Percentiles rank a stretch among this genome's conserved stretches.
Conservation (phyloP, 2,329 filamentous ascomycete genomes). For the Teratosphaeria pseudoeucalypti region DNA sequence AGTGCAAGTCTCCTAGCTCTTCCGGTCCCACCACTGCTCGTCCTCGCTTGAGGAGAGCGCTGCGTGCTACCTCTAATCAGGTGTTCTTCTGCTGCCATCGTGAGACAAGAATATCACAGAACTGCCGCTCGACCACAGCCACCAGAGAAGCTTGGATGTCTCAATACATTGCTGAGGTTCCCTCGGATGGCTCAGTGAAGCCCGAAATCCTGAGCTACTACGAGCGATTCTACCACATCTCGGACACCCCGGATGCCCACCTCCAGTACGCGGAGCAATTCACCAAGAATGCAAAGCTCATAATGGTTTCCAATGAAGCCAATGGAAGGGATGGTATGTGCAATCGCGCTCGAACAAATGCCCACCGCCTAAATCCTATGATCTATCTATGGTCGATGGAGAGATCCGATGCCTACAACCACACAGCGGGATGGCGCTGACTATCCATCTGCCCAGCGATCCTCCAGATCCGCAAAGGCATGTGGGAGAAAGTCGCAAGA, state of each 20-base stretch:
- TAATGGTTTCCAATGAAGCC: slow-evolving; percentile 42
- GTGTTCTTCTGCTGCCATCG: no score
- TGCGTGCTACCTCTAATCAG: no score
- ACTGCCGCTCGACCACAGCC: background rate
- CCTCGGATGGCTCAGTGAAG: slow-evolving; percentile 24
- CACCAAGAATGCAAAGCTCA: slow-evolving; percentile 38
- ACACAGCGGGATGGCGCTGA: background rate
- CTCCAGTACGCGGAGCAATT: slow-evolving; percentile 40
- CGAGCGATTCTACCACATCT: slow-evolving; percentile 36
- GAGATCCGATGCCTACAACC: background rate
- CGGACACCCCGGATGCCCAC: slow-evolving; percentile 39
- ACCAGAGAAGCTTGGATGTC: slow-evolving; percentile 12
- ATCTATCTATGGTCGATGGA: background rate
- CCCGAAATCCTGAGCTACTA: slow-evolving; percentile 35
- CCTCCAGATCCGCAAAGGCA: slow-evolving; percentile 38
- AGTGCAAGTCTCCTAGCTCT: background rate
- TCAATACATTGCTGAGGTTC: slow-evolving; percentile 22
- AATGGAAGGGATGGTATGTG: slow-evolving; percentile 35
- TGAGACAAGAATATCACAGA: no score
- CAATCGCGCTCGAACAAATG: background rate
- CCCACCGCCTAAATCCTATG: background rate
- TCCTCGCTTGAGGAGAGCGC: background rate
- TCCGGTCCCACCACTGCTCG: background rate
- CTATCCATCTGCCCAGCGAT: slow-evolving; percentile 32
- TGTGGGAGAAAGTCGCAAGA: slow-evolving; percentile 44